A percentile compares a stretch with the other conserved stretches of the same genome.
Evolutionary conservation across 2,329 filamentous ascomycete species (phyloP).

Genomic region (Drechslera avenae): DNA sequence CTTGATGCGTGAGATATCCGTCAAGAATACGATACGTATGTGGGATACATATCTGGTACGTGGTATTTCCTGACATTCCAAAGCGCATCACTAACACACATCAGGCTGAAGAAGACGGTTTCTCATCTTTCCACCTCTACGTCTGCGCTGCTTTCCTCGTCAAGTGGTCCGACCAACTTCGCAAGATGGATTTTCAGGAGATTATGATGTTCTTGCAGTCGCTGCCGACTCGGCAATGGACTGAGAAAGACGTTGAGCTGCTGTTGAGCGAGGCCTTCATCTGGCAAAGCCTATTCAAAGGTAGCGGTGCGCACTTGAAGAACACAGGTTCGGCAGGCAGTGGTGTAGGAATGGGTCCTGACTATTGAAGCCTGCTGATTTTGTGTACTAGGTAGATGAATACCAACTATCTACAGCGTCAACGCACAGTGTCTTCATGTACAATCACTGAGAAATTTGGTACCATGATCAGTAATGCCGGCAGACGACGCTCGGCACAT

Average conservation of each 20-base stretch:
- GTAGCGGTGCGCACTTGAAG: conserved; percentile 83
- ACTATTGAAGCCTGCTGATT: conserved; percentile 28
- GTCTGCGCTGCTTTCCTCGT: conserved; percentile 97
- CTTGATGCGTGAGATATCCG: conserved; percentile 95
- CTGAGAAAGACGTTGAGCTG: conserved; percentile 96
- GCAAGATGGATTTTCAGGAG: conserved; percentile 98
- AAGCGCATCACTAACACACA: conserved; percentile 16
- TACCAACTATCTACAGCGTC: conserved; percentile 1
- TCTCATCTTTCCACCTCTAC: conserved; percentile 97
- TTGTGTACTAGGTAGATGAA: conserved; percentile 14
- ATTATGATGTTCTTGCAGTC: conserved; percentile 99
- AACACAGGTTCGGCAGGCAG: conserved; percentile 43
- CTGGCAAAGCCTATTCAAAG: conserved; percentile 97
- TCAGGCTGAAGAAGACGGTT: conserved; percentile 96
- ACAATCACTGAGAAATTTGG: background rate
- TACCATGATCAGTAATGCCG: background rate
- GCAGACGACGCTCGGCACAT: background rate
- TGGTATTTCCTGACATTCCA: conserved; percentile 11
- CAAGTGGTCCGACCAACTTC: conserved; percentile 94
- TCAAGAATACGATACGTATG: conserved; percentile 96
- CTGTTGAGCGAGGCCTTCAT: conserved; percentile 96
- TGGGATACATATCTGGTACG: conserved; percentile 98
- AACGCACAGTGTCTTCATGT: background rate
- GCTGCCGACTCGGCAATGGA: conserved; percentile 90
- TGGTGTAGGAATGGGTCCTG: conserved; percentile 48